Conservation (phyloP, 805 yeast genomes). For the Sugiyamaella chiloensis region DNA sequence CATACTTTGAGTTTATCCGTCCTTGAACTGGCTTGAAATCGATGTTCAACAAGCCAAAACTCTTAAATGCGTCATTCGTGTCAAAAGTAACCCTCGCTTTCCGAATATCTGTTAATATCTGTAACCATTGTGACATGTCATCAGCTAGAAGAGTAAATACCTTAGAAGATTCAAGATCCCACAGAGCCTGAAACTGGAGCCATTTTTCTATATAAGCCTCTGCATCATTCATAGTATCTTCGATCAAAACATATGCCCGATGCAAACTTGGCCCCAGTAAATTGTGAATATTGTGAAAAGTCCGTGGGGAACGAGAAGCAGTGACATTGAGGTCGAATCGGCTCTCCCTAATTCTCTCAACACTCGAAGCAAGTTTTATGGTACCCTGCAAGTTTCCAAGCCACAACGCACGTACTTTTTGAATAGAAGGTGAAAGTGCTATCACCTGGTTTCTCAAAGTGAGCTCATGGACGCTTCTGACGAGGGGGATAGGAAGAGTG, state of each 20-base stretch:
- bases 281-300: conserved; percentile 16
- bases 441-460: conserved; percentile 29
- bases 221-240: conserved; percentile 33
- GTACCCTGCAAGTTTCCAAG: conserved; percentile 21
- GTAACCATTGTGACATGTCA: conserved; percentile 48
- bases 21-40: conserved; percentile 54
- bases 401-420: conserved; percentile 23
- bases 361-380: conserved; percentile 4
- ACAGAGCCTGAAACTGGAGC: conserved; percentile 53
- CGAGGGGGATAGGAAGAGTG: not conserved
- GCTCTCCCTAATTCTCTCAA: conserved; percentile 1
- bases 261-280: conserved; percentile 21
- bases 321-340: not conserved
- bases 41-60: conserved; percentile 44
- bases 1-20: conserved; percentile 52
- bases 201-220: conserved; percentile 46
- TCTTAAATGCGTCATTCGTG: conserved; percentile 39
- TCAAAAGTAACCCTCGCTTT: conserved; percentile 49
- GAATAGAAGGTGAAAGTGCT: conserved; percentile 29
- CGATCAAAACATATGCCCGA: conserved; percentile 33
- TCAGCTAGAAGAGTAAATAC: conserved; percentile 37
- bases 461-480: conserved; percentile 25
- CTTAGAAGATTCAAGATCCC: conserved; percentile 51
- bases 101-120: conserved; percentile 43
- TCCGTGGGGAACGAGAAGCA: not conserved